phyloP scores from a whole-genome alignment of 2,329 filamentous ascomycete species.

The Arachnomyces sp. region DNA sequence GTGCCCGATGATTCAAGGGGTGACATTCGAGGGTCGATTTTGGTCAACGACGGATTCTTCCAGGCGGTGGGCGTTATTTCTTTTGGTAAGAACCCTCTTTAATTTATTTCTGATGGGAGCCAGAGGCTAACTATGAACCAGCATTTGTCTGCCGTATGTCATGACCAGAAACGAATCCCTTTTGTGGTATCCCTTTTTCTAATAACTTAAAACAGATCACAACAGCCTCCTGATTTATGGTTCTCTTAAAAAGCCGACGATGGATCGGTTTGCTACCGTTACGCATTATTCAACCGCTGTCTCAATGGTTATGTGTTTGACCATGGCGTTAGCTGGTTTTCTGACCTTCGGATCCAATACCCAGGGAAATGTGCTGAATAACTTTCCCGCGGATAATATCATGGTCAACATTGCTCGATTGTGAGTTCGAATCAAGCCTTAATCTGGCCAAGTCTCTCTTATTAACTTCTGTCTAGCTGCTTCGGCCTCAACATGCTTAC shows the following conservation, averaged over 20 bases:
- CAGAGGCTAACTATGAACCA: conserved; percentile 29
- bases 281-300: conserved; percentile 90
- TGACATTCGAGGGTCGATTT: conserved; percentile 60
- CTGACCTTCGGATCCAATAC: conserved; percentile 89
- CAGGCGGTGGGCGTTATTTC: conserved; percentile 97
- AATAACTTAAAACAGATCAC: conserved; percentile 53
- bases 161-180: not conserved
- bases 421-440: conserved; percentile 33
- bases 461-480: conserved; percentile 43
- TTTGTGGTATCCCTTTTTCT: not conserved
- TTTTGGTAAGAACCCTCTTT: conserved; percentile 58
- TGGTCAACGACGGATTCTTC: conserved; percentile 82
- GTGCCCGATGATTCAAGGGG: conserved; percentile 67
- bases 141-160: conserved; percentile 60
- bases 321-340: conserved; percentile 83
- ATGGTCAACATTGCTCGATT: conserved; percentile 93
- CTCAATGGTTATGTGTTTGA: conserved; percentile 83
- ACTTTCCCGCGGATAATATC: conserved; percentile 82
- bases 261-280: conserved; percentile 87
- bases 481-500: conserved; percentile 99
- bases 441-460: not conserved
- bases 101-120: conserved; percentile 2
- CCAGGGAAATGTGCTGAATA: conserved; percentile 93
- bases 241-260: conserved; percentile 84
- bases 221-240: conserved; percentile 97